Evolutionary conservation across 768 basidiomycete species (phyloP).

Genomic region (Tephrocybe rancida): DNA sequence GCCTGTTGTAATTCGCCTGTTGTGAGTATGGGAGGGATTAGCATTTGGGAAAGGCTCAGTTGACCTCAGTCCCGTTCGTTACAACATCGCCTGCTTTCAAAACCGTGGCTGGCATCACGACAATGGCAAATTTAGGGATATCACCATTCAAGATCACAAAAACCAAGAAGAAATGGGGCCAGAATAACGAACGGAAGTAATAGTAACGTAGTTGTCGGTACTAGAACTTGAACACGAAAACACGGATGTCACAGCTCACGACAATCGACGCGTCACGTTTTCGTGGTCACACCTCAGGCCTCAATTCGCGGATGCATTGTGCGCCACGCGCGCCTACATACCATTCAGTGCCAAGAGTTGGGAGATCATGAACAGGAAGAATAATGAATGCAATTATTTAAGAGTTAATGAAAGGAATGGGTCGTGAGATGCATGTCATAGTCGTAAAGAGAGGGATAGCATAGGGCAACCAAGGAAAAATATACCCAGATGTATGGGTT

Average conservation of each 20-base stretch:
- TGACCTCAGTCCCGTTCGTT: slow-evolving; percentile 22
- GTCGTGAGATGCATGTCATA: slow-evolving; percentile 7
- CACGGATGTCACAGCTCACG: slow-evolving; percentile 1
- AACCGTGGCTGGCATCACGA: not conserved
- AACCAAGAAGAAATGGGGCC: no score
- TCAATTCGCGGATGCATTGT: no score
- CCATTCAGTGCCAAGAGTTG: no score
- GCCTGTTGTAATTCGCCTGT: slow-evolving; percentile 12
- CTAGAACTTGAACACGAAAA: no score
- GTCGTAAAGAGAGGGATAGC: slow-evolving; percentile 8
- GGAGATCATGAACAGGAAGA: no score
- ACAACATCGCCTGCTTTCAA: slow-evolving; percentile 9
- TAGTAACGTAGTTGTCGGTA: no score
- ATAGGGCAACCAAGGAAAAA: slow-evolving; percentile 7
- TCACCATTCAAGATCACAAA: no score
- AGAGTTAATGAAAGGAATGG: not conserved
- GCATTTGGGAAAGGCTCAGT: not conserved
- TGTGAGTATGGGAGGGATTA: not conserved
- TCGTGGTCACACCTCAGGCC: no score
- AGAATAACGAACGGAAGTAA: no score
- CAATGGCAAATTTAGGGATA: not conserved
- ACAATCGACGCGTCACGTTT: no score
- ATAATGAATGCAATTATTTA: no score
- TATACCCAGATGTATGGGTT: slow-evolving; percentile 8
- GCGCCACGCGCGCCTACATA: no score